These are phyloP conservation scores for Arabidopsis arenosa DNA, from an alignment of 345 rosid species.

Conservation along the genomic window DNA sequence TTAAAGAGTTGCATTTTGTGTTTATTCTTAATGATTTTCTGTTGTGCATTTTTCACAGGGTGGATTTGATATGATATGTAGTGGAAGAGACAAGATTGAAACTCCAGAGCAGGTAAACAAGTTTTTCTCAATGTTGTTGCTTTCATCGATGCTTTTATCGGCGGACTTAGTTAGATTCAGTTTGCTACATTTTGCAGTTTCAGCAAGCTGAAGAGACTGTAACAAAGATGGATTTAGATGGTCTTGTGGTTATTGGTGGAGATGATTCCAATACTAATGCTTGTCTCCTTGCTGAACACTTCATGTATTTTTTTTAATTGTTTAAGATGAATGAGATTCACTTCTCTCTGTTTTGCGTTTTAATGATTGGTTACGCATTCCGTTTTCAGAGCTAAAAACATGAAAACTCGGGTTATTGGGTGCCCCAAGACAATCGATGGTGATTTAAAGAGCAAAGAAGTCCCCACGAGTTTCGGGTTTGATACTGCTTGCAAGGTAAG, in stretches of 20 bases:
- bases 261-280: constrained; percentile 99
- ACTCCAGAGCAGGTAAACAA: constrained; percentile 84
- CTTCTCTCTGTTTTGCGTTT: neutral
- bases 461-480: constrained; percentile 93
- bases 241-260: constrained; percentile 94
- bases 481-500: constrained; percentile 98
- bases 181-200: constrained; percentile 59
- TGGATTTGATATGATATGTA: constrained; percentile 97
- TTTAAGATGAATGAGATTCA: neutral
- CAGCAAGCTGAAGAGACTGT: constrained; percentile 95
- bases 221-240: constrained; percentile 80
- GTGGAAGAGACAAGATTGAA: constrained; percentile 99
- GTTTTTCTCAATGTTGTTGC: neutral
- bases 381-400: constrained; percentile 64
- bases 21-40: constrained; percentile 9
- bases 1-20: neutral
- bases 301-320: constrained; percentile 53
- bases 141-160: neutral
- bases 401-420: constrained; percentile 87
- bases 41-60: constrained; percentile 55
- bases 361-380: neutral
- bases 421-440: constrained; percentile 99
- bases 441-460: constrained; percentile 94
- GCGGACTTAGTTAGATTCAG: constrained; percentile 1
- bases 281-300: constrained; percentile 95